These are phyloP conservation scores for Acacia confusa DNA, from an alignment of 306 rosid species.

Conservation along the genomic window DNA sequence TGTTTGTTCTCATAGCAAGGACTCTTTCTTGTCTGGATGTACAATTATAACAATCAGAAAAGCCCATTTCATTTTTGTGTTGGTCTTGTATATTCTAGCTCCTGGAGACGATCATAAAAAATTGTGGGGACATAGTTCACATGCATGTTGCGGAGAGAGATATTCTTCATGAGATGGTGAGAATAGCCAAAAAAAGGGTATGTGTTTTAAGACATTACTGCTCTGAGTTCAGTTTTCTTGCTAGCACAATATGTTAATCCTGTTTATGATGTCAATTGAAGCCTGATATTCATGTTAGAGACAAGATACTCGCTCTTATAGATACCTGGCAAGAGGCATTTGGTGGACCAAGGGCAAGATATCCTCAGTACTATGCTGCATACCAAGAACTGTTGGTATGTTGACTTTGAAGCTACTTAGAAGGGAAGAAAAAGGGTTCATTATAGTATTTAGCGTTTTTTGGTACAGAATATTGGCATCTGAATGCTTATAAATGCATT, in stretches of 20 bases:
- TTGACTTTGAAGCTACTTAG: slow-evolving; percentile 20
- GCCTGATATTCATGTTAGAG: slow-evolving; percentile 87
- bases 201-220: slow-evolving; percentile 30
- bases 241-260: slow-evolving; percentile 32
- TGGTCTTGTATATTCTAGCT: slow-evolving; percentile 65
- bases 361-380: slow-evolving; percentile 90
- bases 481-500: slow-evolving; percentile 13
- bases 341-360: slow-evolving; percentile 96
- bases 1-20: neutral
- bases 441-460: slow-evolving; percentile 6
- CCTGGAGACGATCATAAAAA: slow-evolving; percentile 88
- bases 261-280: slow-evolving; percentile 52
- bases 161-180: slow-evolving; percentile 93
- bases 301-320: slow-evolving; percentile 83
- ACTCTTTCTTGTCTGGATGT: slow-evolving; percentile 11
- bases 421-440: neutral
- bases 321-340: slow-evolving; percentile 99
- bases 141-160: slow-evolving; percentile 99
- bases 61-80: slow-evolving; percentile 47
- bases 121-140: slow-evolving; percentile 96
- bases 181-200: slow-evolving; percentile 89
- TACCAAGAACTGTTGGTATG: slow-evolving; percentile 92
- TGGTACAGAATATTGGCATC: slow-evolving; percentile 7
- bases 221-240: slow-evolving; percentile 29
- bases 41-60: slow-evolving; percentile 20